phyloP scores from a whole-genome alignment of 2,329 filamentous ascomycete species.

The Trichophyton mentagrophytes region DNA sequence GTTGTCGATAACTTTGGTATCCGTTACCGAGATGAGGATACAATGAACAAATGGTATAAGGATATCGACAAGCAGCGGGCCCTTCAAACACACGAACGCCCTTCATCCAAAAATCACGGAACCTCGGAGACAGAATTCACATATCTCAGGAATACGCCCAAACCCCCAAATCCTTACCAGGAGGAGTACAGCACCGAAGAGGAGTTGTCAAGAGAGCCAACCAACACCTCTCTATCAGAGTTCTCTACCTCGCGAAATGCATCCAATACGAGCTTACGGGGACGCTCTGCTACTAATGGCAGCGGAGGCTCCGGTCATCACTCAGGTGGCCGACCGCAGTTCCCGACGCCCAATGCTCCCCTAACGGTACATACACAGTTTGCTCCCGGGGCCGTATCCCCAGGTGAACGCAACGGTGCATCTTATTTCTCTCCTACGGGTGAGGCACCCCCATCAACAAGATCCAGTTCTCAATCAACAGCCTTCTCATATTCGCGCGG shows the following conservation, averaged over 20 bases:
- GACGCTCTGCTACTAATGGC: constrained; percentile 60
- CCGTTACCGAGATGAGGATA: constrained; percentile 80
- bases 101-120: constrained; percentile 39
- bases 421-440: constrained; percentile 87
- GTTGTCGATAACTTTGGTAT: constrained; percentile 96
- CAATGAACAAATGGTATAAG: constrained; percentile 80
- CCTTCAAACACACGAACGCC: constrained; percentile 40
- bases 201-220: constrained; percentile 27
- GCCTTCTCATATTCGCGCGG: constrained; percentile 73
- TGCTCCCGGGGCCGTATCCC: constrained; percentile 42
- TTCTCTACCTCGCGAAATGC: constrained; percentile 52
- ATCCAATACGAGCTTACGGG: constrained; percentile 61
- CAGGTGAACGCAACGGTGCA: constrained; percentile 51
- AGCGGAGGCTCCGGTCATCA: constrained; percentile 30
- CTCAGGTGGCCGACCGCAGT: constrained; percentile 47
- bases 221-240: constrained; percentile 31
- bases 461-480: constrained; percentile 42
- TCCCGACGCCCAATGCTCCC: constrained; percentile 50
- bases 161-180: constrained; percentile 71
- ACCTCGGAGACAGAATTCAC: constrained; percentile 61
- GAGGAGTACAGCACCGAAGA: constrained; percentile 46
- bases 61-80: constrained; percentile 64
- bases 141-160: constrained; percentile 59
- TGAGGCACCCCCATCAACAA: constrained; percentile 49
- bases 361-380: constrained; percentile 58